Conservation (phyloP, 495 filamentous ascomycete species). For the Aspergillus bertholletiae region DNA sequence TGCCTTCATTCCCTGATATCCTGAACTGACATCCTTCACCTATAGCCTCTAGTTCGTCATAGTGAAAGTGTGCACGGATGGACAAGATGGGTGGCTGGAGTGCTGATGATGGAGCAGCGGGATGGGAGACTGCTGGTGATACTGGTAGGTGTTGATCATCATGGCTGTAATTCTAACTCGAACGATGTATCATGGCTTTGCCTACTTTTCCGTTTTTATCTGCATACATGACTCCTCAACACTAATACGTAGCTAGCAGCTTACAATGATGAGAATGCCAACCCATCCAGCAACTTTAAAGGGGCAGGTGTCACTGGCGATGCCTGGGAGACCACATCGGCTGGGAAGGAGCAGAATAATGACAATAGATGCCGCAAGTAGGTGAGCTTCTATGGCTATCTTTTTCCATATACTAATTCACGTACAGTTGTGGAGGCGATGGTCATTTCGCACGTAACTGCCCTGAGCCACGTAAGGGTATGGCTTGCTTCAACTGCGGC, state of each 20-base stretch:
- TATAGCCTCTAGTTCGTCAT: background rate
- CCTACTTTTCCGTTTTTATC: background rate
- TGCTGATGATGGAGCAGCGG: background rate
- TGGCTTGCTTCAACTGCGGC: constrained; percentile 77
- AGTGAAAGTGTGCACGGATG: background rate
- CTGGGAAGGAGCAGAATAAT: constrained; percentile 10
- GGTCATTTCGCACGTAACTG: constrained; percentile 61
- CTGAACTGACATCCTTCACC: background rate
- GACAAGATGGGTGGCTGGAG: background rate
- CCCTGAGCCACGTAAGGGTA: constrained; percentile 41
- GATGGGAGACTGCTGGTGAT: background rate
- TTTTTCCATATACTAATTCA: background rate
- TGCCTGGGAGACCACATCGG: constrained; percentile 7
- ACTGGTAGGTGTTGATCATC: background rate
- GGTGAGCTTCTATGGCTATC: constrained; percentile 13
- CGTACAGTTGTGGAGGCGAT: constrained; percentile 46
- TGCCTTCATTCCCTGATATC: background rate
- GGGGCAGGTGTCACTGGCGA: background rate
- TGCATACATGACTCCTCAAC: background rate
- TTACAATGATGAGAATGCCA: background rate
- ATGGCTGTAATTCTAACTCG: background rate
- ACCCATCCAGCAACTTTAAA: constrained; percentile 7
- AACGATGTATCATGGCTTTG: background rate
- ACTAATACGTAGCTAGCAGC: background rate
- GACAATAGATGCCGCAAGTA: constrained; percentile 46